Evolutionary conservation across 331 rosid species (phyloP), one percentile per base, ranked within the genome.

Genomic region (Quercus tomentella): DNA sequence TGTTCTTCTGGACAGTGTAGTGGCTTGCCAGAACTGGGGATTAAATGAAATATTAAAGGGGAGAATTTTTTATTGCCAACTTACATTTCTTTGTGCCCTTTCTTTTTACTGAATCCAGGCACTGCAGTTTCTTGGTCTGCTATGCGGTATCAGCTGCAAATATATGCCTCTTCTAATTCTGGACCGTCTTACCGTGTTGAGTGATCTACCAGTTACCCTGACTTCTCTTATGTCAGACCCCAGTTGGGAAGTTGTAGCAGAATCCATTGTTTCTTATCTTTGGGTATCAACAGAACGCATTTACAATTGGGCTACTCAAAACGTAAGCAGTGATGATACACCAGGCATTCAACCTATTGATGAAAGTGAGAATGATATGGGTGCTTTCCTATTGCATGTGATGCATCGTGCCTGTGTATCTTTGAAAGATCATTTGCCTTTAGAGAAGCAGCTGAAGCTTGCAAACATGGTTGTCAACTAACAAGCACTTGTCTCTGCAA

Each of bases 101-200:
- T 26, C 15, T 26, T 62, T 8, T 80, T 16, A 21, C 26, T 31
- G 16, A 76, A 54, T 79, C 56, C 91, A 94, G 98, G 95, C 91
- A 3, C 72, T 93, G 79, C 90, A 74, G 72, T 90, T 91, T 86
- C 76, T 91, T 35, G 97, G 92, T 70, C 83, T 92, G 75, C 86
- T 95, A 30, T 90, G 97, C 14, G 93, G 96, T 74, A 75, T 89
- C 83, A 87, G 89, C 85, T 82, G 97, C 93, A 91, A 94, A 83
- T 94, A 92, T 67, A 89, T 94, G 97, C 93, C 98, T 55, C 49
- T 91, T 20, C 89, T 95, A 81, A 85, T 85, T 54, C 85, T 90
- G 76, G 94, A 95, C 79, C 90, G 83, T 76, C 88, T 58, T 9
- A 43, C 65, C 2, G 91, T 95, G 77, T 80, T 90, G 84, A 82